Evolutionary conservation across 2,329 filamentous ascomycete species (phyloP), one percentile per base, ranked within the genome.

Genomic region (Hawksworthiomyces lignivorus): DNA sequence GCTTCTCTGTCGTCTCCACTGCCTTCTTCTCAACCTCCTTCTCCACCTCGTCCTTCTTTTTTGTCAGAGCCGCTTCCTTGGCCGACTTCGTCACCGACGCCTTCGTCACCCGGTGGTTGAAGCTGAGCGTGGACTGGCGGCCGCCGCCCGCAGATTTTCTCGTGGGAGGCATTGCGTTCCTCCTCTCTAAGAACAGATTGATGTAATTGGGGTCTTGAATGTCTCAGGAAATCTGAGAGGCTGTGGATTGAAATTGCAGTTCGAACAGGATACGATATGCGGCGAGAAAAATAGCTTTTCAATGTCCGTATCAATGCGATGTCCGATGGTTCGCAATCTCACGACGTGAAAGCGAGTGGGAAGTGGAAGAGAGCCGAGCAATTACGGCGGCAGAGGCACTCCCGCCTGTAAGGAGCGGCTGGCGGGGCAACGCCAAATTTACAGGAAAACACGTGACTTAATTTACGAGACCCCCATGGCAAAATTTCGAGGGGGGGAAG

Each of bases 71-170:
- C n/a, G 63, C 57, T 50, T 68, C 67, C 53, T 75, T 75, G 48
- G 53, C 56, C 17, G 70, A 62, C 49, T 68, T 69, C 19, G 69
- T 58, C 4, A 68, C 63, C 3, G 66, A 58, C 6, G 47, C 19
- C 56, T 79, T 79, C 44, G 73, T 77, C 34, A 79, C 71, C 31
- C 65, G 65, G 56, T 70, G 69, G 52, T 73, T 68, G 63, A 79
- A 79, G 56, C 70, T 76, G 45, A 77, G 65, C 28, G 71, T 78
- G 8, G 72, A 69, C 50, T 79, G 75, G 54, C 69, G 72, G 46
- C 56, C 55, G 49, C 56, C 59, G 51, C 61, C 60, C 30, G 66
- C 58, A n/a, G 72, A 68, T 56, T 69, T 65, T 60, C 70, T 62
- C 15, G 72, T 70, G 38, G 62, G 56, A 32, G 71, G 69, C 70